Conservation (phyloP, 352 stramenopile genomes). For the Phytopythium kandeliae region DNA sequence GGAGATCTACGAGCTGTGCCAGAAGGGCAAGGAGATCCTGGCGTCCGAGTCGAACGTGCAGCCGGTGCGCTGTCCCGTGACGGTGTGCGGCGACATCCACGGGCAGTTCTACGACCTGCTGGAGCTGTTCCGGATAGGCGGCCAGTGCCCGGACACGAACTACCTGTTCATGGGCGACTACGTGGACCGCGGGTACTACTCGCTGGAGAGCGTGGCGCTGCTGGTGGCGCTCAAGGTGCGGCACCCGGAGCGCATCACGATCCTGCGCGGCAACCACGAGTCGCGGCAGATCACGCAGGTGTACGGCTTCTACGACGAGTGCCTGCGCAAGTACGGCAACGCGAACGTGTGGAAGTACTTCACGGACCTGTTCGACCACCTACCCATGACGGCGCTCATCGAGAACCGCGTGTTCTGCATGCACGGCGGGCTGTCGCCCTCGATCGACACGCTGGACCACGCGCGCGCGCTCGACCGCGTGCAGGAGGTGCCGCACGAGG, state of each 20-base stretch:
- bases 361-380: conserved; percentile 85
- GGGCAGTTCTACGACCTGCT: conserved; percentile 88
- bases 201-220: conserved; percentile 77
- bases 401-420: conserved; percentile 89
- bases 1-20: conserved; percentile 86
- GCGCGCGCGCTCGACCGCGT: conserved; percentile 77
- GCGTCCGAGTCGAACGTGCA: conserved; percentile 82
- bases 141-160: conserved; percentile 83
- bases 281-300: conserved; percentile 98
- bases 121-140: conserved; percentile 88
- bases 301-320: conserved; percentile 99
- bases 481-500: conserved; percentile 85
- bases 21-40: conserved; percentile 89
- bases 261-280: conserved; percentile 97
- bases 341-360: conserved; percentile 91
- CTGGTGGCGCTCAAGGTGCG: conserved; percentile 84
- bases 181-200: conserved; percentile 87
- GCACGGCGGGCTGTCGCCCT: conserved; percentile 85
- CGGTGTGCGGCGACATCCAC: conserved; percentile 86
- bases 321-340: conserved; percentile 94
- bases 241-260: conserved; percentile 83
- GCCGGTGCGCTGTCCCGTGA: conserved; percentile 81
- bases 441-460: conserved; percentile 86
- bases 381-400: conserved; percentile 86
- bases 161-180: conserved; percentile 92